phyloP scores from a whole-genome alignment of 2,329 filamentous ascomycete genomes.

The Beauveria sp. region DNA sequence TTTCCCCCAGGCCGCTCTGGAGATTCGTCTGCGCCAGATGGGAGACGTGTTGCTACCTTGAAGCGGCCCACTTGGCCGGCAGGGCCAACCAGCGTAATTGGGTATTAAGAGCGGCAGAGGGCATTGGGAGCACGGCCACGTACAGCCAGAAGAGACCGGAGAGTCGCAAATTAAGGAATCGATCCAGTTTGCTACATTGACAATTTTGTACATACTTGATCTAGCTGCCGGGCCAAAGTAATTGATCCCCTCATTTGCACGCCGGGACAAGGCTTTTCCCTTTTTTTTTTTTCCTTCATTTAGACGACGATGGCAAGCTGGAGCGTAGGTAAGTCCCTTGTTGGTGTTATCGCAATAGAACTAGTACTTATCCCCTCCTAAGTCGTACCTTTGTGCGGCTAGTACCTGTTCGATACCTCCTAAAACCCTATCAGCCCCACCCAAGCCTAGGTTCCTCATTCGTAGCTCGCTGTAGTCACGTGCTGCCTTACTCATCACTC shows the following conservation, averaged over 20 bases:
- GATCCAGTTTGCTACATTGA: neutral
- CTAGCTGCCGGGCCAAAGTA: neutral
- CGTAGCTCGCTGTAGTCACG: neutral
- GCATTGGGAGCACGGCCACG: neutral
- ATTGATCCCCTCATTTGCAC: neutral
- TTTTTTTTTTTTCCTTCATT: too few species aligned
- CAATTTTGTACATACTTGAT: neutral
- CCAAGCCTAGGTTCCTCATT: neutral
- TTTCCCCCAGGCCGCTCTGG: conserved; percentile 9
- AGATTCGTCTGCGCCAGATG: conserved; percentile 11
- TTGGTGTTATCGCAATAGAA: neutral
- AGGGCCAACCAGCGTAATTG: conserved; percentile 6
- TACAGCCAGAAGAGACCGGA: neutral
- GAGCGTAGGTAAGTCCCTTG: neutral
- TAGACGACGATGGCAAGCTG: neutral
- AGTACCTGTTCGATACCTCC: conserved; percentile 2
- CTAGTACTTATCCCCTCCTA: neutral
- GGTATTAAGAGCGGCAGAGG: neutral
- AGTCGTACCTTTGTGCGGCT: neutral
- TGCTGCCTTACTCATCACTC: neutral
- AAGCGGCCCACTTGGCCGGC: conserved; percentile 7
- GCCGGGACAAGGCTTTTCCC: neutral
- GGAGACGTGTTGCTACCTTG: conserved; percentile 11
- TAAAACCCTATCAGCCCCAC: neutral
- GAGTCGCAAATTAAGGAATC: neutral